Conservation (phyloP, 2,329 filamentous ascomycete species). For the Talaromyces sp. region DNA sequence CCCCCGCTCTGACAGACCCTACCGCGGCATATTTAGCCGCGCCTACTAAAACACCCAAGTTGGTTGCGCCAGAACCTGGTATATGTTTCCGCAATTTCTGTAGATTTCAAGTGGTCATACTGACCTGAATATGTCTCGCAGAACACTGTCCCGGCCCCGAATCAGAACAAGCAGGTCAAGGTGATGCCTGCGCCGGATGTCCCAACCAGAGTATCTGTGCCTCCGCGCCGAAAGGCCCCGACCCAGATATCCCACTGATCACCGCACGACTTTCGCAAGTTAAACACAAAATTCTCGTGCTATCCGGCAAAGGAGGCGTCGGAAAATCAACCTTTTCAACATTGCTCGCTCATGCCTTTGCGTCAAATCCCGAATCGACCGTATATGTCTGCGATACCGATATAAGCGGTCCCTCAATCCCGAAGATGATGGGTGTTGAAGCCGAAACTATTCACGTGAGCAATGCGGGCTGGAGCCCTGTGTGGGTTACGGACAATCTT, state of each 20-base stretch:
- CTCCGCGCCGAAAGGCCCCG: conserved; percentile 87
- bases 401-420: conserved; percentile 92
- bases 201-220: conserved; percentile 96
- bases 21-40: conserved; percentile 69
- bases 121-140: conserved; percentile 19
- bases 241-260: conserved; percentile 89
- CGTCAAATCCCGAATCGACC: conserved; percentile 69
- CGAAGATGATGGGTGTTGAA: conserved; percentile 98
- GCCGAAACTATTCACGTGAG: conserved; percentile 89
- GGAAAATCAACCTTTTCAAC: conserved; percentile 93
- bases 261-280: conserved; percentile 76
- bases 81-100: conserved; percentile 20
- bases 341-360: conserved; percentile 84
- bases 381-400: conserved; percentile 98
- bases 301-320: conserved; percentile 93
- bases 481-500: conserved; percentile 92
- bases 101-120: neutral
- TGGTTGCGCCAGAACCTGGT: conserved; percentile 88
- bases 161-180: conserved; percentile 55
- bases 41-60: conserved; percentile 73
- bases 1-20: conserved; percentile 74
- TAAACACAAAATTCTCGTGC: conserved; percentile 85
- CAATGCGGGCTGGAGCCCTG: conserved; percentile 84
- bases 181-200: conserved; percentile 87
- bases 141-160: conserved; percentile 87